Evolutionary conservation across 805 yeast species (phyloP), one percentile per base, ranked within the genome.

Genomic region (Kodamaea sagamina): DNA sequence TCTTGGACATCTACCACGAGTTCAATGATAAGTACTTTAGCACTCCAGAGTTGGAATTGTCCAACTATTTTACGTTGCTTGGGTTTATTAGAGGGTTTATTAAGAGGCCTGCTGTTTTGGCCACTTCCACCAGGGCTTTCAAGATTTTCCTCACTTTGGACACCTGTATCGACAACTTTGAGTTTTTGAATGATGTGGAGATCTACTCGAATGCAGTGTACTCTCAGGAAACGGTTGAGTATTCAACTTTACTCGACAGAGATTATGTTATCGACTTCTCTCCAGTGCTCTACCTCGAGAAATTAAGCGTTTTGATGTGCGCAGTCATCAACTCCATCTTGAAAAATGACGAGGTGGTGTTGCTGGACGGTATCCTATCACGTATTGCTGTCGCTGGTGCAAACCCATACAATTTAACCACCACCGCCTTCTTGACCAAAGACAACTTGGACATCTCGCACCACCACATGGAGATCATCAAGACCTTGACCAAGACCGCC

Each of bases 161-260:
- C 47, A 49, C 64, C 12, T 61, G 61, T 46, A 56, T 71, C 38
- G 73, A 68, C 46, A 66, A 63, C 47, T 56, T 57, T 39, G 72
- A 67, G 19, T 71, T 71, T 41, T 58, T 71, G 48, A 58, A 56
- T 42, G 66, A 61, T 7, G 54, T 68, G 5, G 74, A 71, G 50
- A 35, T 46, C 10, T 69, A 61, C 44, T 58, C 65, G 6, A 58
- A 50, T 42, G 27, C 48, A 10, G 10, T 48, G 43, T 47, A 49
- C 39, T 38, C 56, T 2, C 41, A 52, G 3, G 36, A 46, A 16
- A 25, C 50, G 1, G 35, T 31, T 9, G 61, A 50, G 21, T 52
- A 51, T 44, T 36, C 51, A 3, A 32, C 42, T 39, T 47, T 58
- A 36, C 44, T 54, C 18, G 63, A 56, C 28, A 48, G 49, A 43